Evolutionary conservation across 129 eudicot genomes (phyloP).

Genomic region (Artemisia annua): DNA sequence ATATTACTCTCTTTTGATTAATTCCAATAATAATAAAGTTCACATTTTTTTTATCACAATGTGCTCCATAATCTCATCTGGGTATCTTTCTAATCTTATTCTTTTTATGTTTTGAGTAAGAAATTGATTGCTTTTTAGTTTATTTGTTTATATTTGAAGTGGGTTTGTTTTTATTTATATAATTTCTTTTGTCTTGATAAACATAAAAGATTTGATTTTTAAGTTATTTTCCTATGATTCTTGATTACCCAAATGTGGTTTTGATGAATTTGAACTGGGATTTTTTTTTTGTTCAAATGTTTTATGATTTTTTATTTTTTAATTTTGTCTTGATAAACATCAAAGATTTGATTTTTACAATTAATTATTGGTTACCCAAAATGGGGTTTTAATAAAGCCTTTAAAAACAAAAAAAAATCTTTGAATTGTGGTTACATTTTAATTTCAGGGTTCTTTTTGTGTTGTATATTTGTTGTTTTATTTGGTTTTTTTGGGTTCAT

Average conservation of each 20-base stretch:
- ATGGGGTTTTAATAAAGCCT: slow-evolving; percentile 14
- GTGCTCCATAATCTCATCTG: slow-evolving; percentile 40
- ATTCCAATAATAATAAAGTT: slow-evolving; percentile 21
- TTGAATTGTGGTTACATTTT: slow-evolving; percentile 12
- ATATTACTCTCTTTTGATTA: slow-evolving; percentile 9
- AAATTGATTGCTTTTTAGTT: slow-evolving; percentile 19
- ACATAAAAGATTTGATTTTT: too few species aligned
- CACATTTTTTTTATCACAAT: slow-evolving; percentile 26
- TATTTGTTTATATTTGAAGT: slow-evolving; percentile 31
- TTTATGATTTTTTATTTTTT: slow-evolving; percentile 17
- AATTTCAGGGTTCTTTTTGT: slow-evolving; percentile 16
- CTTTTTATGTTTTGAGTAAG: slow-evolving; percentile 14
- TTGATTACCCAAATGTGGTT: too few species aligned
- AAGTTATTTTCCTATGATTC: too few species aligned
- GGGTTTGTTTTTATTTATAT: slow-evolving; percentile 7
- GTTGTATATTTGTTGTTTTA: slow-evolving; percentile 13
- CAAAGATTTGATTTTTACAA: background rate
- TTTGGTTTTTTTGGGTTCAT: slow-evolving; percentile 25
- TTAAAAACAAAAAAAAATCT: too few species aligned
- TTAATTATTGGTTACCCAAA: slow-evolving; percentile 12
- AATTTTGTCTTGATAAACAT: slow-evolving; percentile 17
- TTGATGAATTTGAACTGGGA: background rate
- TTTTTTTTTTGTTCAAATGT: slow-evolving; percentile 24
- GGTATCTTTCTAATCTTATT: slow-evolving; percentile 37
- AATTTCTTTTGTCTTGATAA: background rate